These are phyloP conservation scores for Blastomyces percursus DNA, from an alignment of 2,329 filamentous ascomycete species.

Conservation along the genomic window DNA sequence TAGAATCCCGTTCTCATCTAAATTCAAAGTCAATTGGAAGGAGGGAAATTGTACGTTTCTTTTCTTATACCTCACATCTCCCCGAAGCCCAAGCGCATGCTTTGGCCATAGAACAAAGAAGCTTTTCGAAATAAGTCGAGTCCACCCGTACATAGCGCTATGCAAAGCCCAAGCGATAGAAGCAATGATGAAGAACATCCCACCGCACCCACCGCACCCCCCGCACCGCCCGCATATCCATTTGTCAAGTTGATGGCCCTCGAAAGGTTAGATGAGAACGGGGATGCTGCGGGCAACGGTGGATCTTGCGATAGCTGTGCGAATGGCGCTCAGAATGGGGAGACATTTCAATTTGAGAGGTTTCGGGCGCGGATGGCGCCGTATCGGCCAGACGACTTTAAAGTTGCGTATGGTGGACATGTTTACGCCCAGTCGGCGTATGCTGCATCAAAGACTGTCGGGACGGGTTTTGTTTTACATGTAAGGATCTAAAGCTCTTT, in stretches of 20 bases:
- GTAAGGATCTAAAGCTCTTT: conserved; percentile 25
- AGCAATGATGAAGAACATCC: background rate
- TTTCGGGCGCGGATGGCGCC: conserved; percentile 24
- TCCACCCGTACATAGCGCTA: background rate
- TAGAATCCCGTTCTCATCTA: background rate
- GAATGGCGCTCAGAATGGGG: background rate
- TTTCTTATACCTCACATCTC: background rate
- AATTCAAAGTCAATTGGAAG: background rate
- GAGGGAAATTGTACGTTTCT: background rate
- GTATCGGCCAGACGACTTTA: conserved; percentile 34
- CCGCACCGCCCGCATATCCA: conserved; percentile 3
- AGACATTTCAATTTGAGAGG: conserved; percentile 17
- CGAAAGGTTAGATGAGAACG: conserved; percentile 17
- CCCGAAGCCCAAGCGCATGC: background rate
- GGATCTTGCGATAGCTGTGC: background rate
- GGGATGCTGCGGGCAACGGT: background rate
- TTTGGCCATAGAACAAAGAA: background rate
- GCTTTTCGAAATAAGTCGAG: background rate
- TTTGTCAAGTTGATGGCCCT: conserved; percentile 26
- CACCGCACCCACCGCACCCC: background rate
- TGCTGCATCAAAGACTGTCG: conserved; percentile 45
- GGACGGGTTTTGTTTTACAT: conserved; percentile 41
- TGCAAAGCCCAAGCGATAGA: background rate
- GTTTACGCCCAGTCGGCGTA: conserved; percentile 48
- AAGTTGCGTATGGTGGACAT: conserved; percentile 44